These are phyloP conservation scores for Exserohilum rostratum DNA, from an alignment of 2,329 filamentous ascomycete genomes.

Conservation along the genomic window DNA sequence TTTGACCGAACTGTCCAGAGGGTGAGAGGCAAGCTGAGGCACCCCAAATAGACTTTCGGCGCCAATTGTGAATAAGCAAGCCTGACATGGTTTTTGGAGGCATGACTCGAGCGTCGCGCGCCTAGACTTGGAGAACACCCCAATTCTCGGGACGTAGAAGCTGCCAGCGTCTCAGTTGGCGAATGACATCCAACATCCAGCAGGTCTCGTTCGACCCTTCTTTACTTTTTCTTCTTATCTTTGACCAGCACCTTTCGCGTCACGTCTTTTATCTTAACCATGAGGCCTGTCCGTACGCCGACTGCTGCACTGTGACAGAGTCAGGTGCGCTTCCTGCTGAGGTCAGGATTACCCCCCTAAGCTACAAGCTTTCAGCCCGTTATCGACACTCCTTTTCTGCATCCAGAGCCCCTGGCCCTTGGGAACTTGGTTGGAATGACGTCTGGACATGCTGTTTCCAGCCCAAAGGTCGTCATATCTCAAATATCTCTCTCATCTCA, in stretches of 20 bases:
- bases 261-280: background rate
- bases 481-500: background rate
- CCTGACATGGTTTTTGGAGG: too few relatives aligned
- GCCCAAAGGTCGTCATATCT: background rate
- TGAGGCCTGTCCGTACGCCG: background rate
- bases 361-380: background rate
- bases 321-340: background rate
- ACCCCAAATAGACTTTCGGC: too few relatives aligned
- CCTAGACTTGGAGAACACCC: background rate
- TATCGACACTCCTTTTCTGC: background rate
- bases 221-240: background rate
- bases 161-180: background rate
- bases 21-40: too few relatives aligned
- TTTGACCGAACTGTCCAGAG: too few relatives aligned
- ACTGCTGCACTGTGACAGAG: background rate
- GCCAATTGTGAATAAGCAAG: too few relatives aligned
- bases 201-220: background rate
- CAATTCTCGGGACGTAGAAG: background rate
- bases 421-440: background rate
- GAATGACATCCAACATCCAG: background rate
- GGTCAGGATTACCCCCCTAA: background rate
- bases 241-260: background rate
- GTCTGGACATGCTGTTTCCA: background rate
- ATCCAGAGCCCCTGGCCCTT: background rate
- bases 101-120: too few relatives aligned